phyloP scores from a whole-genome alignment of 2,329 filamentous ascomycete genomes.

The Biscogniauxia sp. region DNA sequence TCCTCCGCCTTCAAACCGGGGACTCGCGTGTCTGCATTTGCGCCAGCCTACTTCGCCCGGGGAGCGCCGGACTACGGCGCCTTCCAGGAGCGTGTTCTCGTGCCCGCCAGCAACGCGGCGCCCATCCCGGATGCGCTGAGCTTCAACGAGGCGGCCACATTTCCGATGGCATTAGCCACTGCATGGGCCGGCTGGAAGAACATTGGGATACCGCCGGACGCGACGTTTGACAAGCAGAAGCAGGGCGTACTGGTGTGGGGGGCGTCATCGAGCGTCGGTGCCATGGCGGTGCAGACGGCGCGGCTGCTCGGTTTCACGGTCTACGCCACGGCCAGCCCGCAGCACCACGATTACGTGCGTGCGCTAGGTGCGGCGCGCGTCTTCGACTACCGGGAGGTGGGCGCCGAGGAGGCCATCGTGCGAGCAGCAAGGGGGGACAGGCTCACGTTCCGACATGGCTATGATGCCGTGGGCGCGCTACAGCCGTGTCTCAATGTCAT shows the following conservation, averaged over 20 bases:
- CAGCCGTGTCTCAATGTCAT: conserved; percentile 37
- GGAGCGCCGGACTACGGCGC: conserved; percentile 45
- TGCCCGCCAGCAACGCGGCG: conserved; percentile 40
- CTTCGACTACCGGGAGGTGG: too few species aligned
- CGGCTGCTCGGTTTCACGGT: too few species aligned
- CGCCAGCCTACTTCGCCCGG: conserved; percentile 40
- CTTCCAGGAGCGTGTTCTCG: conserved; percentile 43
- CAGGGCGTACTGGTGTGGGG: too few species aligned
- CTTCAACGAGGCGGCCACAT: conserved; percentile 40
- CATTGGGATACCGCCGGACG: too few species aligned
- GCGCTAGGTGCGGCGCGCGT: too few species aligned
- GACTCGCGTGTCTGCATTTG: conserved; percentile 39
- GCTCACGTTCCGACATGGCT: conserved; percentile 38
- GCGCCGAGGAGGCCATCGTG: too few species aligned
- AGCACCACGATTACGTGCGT: too few species aligned
- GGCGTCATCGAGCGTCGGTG: conserved; percentile 40
- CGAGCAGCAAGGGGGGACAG: conserved; percentile 26
- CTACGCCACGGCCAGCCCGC: too few species aligned
- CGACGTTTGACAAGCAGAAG: too few species aligned
- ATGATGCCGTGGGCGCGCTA: conserved; percentile 39
- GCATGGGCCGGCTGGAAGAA: conserved; percentile 30
- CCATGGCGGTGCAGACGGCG: conserved; percentile 43
- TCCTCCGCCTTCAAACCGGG: conserved; percentile 20
- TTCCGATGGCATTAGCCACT: conserved; percentile 40
- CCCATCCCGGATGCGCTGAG: conserved; percentile 36